Percentiles rank a stretch among this genome's conserved stretches.
These are phyloP conservation scores for Fusarium coicis DNA, from an alignment of 2,329 filamentous ascomycete species.

Conservation along the genomic window DNA sequence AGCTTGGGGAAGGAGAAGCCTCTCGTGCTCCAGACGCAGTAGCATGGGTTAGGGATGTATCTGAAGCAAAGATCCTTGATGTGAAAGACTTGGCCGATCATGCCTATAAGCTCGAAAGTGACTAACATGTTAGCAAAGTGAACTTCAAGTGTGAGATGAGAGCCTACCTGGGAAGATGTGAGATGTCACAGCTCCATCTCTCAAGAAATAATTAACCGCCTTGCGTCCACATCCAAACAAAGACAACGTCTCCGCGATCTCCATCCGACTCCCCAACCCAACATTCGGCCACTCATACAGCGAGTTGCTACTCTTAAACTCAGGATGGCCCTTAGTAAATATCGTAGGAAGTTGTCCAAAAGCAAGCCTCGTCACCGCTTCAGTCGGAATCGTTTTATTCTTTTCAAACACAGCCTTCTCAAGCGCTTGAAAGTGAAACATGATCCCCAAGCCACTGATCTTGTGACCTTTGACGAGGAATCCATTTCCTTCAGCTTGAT, in stretches of 20 bases:
- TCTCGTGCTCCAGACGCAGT: conserved; percentile 1
- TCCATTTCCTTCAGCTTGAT: conserved; percentile 15
- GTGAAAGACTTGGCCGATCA: conserved; percentile 17
- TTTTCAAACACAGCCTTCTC: conserved; percentile 14
- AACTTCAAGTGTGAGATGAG: rapidly evolving
- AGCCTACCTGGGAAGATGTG: conserved; percentile 12
- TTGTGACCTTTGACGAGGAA: conserved; percentile 13
- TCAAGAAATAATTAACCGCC: conserved; percentile 1
- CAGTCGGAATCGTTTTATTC: not conserved
- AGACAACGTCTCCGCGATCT: conserved; percentile 1
- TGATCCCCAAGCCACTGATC: conserved; percentile 12
- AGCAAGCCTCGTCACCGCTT: not conserved
- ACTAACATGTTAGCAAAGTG: not conserved
- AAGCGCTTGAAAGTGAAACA: conserved; percentile 13
- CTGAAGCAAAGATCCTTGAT: conserved; percentile 23
- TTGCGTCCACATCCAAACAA: conserved; percentile 11
- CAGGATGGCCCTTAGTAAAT: rapidly evolving
- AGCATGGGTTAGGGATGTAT: conserved; percentile 23
- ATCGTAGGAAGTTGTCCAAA: conserved; percentile 18
- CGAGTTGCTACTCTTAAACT: rapidly evolving
- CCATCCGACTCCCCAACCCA: not conserved
- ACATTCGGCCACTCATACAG: rapidly evolving
- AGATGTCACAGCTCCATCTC: conserved; percentile 3
- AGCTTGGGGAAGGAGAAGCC: not conserved
- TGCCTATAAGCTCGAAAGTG: conserved; percentile 12